Conservation (phyloP, 1,284 basidiomycete species). For the Athelia psychrophila region DNA sequence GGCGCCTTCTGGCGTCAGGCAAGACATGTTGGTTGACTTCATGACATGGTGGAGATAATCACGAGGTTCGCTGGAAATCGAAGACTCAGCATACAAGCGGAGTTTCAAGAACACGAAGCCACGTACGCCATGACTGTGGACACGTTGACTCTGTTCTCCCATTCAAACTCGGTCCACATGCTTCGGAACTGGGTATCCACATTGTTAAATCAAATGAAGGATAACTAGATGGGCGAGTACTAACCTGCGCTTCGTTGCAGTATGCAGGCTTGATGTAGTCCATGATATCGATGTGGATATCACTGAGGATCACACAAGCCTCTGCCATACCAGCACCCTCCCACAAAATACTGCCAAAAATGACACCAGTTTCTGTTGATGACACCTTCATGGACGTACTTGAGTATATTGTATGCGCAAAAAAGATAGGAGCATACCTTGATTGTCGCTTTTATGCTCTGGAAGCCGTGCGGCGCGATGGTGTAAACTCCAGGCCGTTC, state of each 20-base stretch:
- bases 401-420: neutral
- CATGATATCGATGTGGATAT: constrained; percentile 99
- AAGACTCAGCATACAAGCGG: too few relatives aligned
- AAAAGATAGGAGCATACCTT: constrained; percentile 53
- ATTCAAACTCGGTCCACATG: constrained; percentile 92
- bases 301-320: constrained; percentile 90
- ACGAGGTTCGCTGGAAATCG: constrained; percentile 52
- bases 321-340: constrained; percentile 88
- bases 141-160: constrained; percentile 90
- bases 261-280: constrained; percentile 98
- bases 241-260: constrained; percentile 91
- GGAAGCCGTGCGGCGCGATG: constrained; percentile 95
- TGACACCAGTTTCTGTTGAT: constrained; percentile 96
- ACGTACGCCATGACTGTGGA: constrained; percentile 66
- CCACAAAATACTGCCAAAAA: constrained; percentile 98
- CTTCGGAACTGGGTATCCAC: constrained; percentile 51
- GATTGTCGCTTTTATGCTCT: constrained; percentile 98
- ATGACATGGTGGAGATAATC: constrained; percentile 79
- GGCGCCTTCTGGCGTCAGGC: constrained; percentile 80
- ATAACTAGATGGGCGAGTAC: constrained; percentile 14
- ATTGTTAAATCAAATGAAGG: neutral
- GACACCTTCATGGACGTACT: constrained; percentile 50
- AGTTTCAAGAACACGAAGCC: neutral
- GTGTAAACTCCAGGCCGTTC: constrained; percentile 94
- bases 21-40: constrained; percentile 85